These are phyloP conservation scores for Phialophora tarda DNA, from an alignment of 2,329 filamentous ascomycete species.

Conservation along the genomic window DNA sequence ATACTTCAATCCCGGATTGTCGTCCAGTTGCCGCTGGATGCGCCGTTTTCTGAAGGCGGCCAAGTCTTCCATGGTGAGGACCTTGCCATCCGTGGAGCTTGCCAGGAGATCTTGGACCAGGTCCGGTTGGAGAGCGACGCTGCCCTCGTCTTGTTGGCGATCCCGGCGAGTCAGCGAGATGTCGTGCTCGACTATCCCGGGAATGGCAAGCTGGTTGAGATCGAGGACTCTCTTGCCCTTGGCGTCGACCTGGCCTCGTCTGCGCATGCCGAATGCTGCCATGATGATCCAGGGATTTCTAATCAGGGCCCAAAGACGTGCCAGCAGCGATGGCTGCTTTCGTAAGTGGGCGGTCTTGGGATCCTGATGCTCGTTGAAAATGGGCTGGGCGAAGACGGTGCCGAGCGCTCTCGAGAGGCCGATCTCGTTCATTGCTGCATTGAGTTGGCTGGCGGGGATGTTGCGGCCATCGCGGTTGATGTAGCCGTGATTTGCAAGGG, in stretches of 20 bases:
- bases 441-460: conserved; percentile 44
- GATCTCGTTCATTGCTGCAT: conserved; percentile 43
- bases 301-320: conserved; percentile 21
- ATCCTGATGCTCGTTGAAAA: conserved; percentile 40
- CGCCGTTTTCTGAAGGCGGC: conserved; percentile 9
- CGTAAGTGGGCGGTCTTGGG: conserved; percentile 28
- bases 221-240: conserved; percentile 24
- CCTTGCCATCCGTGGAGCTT: conserved; percentile 10
- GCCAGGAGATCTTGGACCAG: conserved; percentile 10
- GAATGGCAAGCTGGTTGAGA: conserved; percentile 31
- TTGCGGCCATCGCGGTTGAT: conserved; percentile 49
- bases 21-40: conserved; percentile 6
- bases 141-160: conserved; percentile 30
- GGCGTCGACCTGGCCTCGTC: conserved; percentile 4
- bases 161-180: conserved; percentile 39
- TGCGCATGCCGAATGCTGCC: conserved; percentile 31
- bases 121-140: conserved; percentile 15
- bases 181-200: conserved; percentile 41
- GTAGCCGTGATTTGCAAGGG: conserved; percentile 50
- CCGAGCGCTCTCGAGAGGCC: conserved; percentile 50
- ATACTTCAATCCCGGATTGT: conserved; percentile 15
- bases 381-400: conserved; percentile 45
- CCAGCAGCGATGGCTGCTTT: conserved; percentile 12
- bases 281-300: conserved; percentile 23
- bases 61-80: conserved; percentile 14